Evolutionary conservation across 495 filamentous ascomycete species (phyloP), one percentile per base, ranked within the genome.

Genomic region (Tuber brumale): DNA sequence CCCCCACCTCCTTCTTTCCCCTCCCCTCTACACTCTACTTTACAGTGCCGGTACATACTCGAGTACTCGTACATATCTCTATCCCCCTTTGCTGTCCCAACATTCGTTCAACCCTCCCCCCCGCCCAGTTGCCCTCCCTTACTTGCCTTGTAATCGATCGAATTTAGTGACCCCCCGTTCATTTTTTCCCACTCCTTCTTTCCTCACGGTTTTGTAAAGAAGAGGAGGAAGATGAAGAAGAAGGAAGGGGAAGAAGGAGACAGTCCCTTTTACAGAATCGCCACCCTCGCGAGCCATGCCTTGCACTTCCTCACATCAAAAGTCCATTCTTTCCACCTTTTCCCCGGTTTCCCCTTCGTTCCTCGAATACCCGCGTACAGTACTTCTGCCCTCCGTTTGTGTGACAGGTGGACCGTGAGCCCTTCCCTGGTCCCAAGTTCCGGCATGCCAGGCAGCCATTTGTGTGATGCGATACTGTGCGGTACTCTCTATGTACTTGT

Each of bases 311-410:
- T 66, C 57, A 35, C 57, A 35, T 66, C 57, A 35, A 66, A 35
- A 66, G 35, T 66, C 10, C 57, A 35, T 66, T 35, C 57, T 27
- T 66, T 18, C 27, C 27, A 18, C 27, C 27, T 35, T 35, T 12
- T 31, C 12, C 51, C n/a, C n/a, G 23, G 51, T 12, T 61, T 61
- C 57, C 57, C 57, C 57, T 66, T 35, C 57, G 57, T 66, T 66
- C 27, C 57, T 66, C 57, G 57, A 66, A 66, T 66, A 66, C 57
- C 57, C 57, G 57, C 27, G 57, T 66, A 66, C 57, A 66, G 57
- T 35, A 18, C 48, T 57, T 23, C 23, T 57, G 10, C 57, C 12
- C 57, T 66, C 14, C 57, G 57, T 12, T 31, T 66, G 57, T 66
- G 57, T 66, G 57, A 66, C 57, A 66, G 57, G 57, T 35, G 57